A percentile compares a stretch with the other conserved stretches of the same genome.
These are phyloP conservation scores for Hymenoscyphus repandus DNA, from an alignment of 2,329 filamentous ascomycete genomes.

Conservation along the genomic window DNA sequence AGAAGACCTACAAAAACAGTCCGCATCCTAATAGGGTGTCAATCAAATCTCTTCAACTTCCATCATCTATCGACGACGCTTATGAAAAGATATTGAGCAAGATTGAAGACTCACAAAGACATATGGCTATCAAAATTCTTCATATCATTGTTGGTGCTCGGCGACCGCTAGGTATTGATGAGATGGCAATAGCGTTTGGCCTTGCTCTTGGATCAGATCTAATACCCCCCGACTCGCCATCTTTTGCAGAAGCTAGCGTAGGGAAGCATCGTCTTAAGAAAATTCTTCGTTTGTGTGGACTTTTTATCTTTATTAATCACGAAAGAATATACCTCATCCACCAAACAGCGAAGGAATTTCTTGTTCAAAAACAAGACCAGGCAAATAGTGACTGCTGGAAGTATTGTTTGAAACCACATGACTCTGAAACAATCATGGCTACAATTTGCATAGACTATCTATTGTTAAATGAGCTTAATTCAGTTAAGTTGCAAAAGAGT, in stretches of 20 bases:
- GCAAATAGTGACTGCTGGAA: too few relatives aligned
- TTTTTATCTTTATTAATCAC: constrained; percentile 34
- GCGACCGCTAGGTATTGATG: constrained; percentile 31
- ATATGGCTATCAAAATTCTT: constrained; percentile 30
- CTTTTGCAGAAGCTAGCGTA: too few relatives aligned
- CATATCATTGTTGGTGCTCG: constrained; percentile 33
- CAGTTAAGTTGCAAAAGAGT: too few relatives aligned
- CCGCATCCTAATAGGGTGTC: too few relatives aligned
- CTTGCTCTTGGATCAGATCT: neutral
- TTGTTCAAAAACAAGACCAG: too few relatives aligned
- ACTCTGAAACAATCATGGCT: too few relatives aligned
- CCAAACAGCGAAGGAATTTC: constrained; percentile 37
- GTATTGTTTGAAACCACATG: too few relatives aligned
- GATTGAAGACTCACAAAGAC: constrained; percentile 21
- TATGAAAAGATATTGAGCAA: constrained; percentile 34
- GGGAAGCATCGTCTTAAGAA: constrained; percentile 21
- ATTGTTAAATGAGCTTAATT: too few relatives aligned
- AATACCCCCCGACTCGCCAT: constrained; percentile 4
- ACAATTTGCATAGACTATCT: too few relatives aligned
- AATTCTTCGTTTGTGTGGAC: constrained; percentile 29
- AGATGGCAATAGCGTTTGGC: constrained; percentile 30
- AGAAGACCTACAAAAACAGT: too few relatives aligned
- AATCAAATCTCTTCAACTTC: constrained; percentile 5
- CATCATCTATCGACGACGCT: constrained; percentile 28
- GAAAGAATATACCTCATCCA: constrained; percentile 35